Evolutionary conservation across 2,329 filamentous ascomycete species (phyloP).

Genomic region (Diaporthe helianthi): DNA sequence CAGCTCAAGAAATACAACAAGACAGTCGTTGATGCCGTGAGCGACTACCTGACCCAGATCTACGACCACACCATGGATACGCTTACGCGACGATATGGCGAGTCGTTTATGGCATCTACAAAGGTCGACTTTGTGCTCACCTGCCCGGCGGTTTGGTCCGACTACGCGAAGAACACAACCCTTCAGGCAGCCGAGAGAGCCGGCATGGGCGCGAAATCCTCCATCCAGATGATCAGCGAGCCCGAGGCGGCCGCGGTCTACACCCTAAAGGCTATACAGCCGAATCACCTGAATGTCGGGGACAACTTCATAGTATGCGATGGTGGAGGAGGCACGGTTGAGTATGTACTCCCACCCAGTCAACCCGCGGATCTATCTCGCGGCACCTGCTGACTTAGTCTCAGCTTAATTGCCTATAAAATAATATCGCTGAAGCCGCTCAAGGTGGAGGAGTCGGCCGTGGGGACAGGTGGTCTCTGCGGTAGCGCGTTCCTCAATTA

Average conservation of each 20-base stretch:
- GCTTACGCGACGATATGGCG: slow-evolving; percentile 75
- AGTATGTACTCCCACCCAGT: slow-evolving; percentile 53
- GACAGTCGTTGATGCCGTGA: slow-evolving; percentile 79
- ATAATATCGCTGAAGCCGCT: slow-evolving; percentile 77
- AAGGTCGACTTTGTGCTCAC: slow-evolving; percentile 82
- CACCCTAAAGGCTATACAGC: slow-evolving; percentile 79
- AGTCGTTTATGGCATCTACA: slow-evolving; percentile 78
- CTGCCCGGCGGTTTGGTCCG: slow-evolving; percentile 84
- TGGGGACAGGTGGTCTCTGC: slow-evolving; percentile 79
- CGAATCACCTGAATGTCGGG: slow-evolving; percentile 74
- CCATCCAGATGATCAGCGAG: slow-evolving; percentile 81
- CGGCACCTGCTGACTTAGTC: slow-evolving; percentile 32
- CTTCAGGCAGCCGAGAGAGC: slow-evolving; percentile 78
- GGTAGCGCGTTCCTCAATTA: slow-evolving; percentile 83
- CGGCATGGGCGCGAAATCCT: slow-evolving; percentile 74
- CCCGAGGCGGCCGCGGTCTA: slow-evolving; percentile 83
- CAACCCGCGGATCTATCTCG: background rate
- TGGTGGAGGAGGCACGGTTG: slow-evolving; percentile 70
- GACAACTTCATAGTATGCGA: slow-evolving; percentile 71
- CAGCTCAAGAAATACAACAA: slow-evolving; percentile 78
- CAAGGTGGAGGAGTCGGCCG: slow-evolving; percentile 78
- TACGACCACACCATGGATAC: slow-evolving; percentile 82
- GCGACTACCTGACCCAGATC: slow-evolving; percentile 79
- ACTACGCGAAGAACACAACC: slow-evolving; percentile 85
- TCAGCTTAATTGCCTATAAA: slow-evolving; percentile 77